Evolutionary conservation across 345 rosid genomes (phyloP).

Genomic region (Acer negundo): DNA sequence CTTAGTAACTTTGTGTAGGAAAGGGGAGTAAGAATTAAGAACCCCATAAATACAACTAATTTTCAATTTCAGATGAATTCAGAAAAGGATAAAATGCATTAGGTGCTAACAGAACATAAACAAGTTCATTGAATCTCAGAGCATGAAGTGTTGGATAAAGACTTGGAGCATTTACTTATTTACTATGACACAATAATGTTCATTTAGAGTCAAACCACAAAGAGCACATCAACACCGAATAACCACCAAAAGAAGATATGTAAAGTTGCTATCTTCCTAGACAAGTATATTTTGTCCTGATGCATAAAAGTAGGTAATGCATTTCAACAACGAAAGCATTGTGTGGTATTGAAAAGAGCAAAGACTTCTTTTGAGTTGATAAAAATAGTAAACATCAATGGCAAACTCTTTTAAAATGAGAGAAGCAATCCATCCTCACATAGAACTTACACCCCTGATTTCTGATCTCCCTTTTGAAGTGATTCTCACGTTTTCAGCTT

Average conservation of each 20-base stretch:
- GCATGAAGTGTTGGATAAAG: not conserved
- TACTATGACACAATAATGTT: not conserved
- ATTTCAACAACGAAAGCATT: not conserved
- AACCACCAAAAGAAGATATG: not conserved
- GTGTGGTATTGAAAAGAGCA: not conserved
- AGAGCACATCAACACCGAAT: not conserved
- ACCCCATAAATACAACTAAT: not conserved
- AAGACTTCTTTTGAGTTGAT: not conserved
- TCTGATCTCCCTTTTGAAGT: too few relatives aligned
- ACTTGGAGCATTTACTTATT: not conserved
- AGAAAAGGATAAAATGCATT: not conserved
- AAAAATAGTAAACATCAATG: not conserved
- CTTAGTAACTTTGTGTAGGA: not conserved
- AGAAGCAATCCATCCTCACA: not conserved
- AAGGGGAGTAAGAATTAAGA: not conserved
- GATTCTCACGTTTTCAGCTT: too few relatives aligned
- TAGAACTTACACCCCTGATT: not conserved
- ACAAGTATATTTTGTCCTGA: not conserved
- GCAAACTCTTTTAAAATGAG: not conserved
- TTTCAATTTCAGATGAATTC: slow-evolving; percentile 1
- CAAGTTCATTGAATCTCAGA: not conserved
- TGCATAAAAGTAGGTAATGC: not conserved
- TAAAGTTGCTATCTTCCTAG: not conserved
- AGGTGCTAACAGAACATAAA: not conserved
- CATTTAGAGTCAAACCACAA: not conserved